Base-by-base conservation (phyloP, 208 protist genomes). In the Trypanosomatidae sp. region DNA sequence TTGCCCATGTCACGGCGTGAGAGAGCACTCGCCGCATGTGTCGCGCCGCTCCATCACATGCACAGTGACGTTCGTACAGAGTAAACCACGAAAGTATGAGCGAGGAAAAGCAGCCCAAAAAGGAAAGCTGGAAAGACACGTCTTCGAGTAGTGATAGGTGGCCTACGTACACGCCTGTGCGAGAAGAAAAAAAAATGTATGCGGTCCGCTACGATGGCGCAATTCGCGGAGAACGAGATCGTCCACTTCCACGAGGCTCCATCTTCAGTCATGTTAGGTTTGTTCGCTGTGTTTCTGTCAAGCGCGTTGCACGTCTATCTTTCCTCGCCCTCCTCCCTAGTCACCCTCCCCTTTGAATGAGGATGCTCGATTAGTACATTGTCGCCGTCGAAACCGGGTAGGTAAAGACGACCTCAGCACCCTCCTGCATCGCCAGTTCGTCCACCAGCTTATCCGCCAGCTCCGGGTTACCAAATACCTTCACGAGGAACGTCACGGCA, bases 341-440 rank as follows among this genome's bases (percentile, higher is more conserved):
- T 43, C 33, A 25, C 55, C 70, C n/a, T 49, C 15, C 41, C 74
- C 10, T 65, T 62, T 47, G 25, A 25, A 22, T 3, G 25, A 33
- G 17, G 15, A 33, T 19, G 25, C 22, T 66, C 55, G 62, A 59
- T 56, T 49, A 58, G 28, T 68, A 68, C 65, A 72, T 62, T 53
- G 68, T 55, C 30, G 76, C 46, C 19, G 65, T 50, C 17, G 76
- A 75, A 6, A 80, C 79, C 22, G 91, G 91, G 77, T 87, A 95
- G 15, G 91, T 95, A 50, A 95, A 95, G 39, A 95, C 91, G 0
- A 95, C 91, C 80, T 95, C 91, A 30, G 91, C 88, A 7, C 88
- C 88, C 64, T 95, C 91, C 49, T 82, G 67, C 12, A 79, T 49
- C 10, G 88, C 88, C 50, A 95, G 79, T 69, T 92, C 87, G 65